A percentile compares a stretch with the other conserved stretches of the same genome.
phyloP scores from a whole-genome alignment of 768 basidiomycete species.

The Termitomyces sp. region DNA sequence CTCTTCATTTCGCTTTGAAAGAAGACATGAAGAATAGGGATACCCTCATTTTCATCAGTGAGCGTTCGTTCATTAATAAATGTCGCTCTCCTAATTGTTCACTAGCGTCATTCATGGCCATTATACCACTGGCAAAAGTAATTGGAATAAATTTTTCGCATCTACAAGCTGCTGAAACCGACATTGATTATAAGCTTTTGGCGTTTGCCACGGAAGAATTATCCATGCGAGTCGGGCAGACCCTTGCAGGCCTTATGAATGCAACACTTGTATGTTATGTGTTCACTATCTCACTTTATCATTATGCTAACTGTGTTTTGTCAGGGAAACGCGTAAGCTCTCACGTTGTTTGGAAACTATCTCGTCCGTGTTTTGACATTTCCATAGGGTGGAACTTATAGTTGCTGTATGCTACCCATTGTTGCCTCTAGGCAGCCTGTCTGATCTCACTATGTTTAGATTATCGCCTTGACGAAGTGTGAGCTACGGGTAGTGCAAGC shows the following conservation, averaged over 20 bases:
- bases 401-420: conserved; percentile 56
- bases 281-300: not conserved
- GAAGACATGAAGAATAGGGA: conserved; percentile 32
- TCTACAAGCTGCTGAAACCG: not conserved
- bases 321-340: conserved; percentile 48
- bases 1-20: conserved; percentile 56
- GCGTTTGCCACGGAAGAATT: conserved; percentile 86
- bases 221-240: conserved; percentile 78
- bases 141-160: not conserved
- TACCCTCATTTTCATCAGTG: conserved; percentile 73
- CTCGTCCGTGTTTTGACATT: not conserved
- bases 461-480: conserved; percentile 46
- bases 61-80: conserved; percentile 20
- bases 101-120: conserved; percentile 73
- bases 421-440: not conserved
- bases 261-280: conserved; percentile 71
- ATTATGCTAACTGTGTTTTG: not conserved
- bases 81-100: not conserved
- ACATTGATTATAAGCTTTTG: conserved; percentile 64
- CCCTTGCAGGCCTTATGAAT: conserved; percentile 79
- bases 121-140: conserved; percentile 82
- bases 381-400: conserved; percentile 61
- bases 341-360: not conserved
- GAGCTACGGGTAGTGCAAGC: conserved; percentile 77
- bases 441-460: conserved; percentile 25